These are phyloP conservation scores for Suillus discolor DNA, from an alignment of 768 basidiomycete species.

Conservation along the genomic window DNA sequence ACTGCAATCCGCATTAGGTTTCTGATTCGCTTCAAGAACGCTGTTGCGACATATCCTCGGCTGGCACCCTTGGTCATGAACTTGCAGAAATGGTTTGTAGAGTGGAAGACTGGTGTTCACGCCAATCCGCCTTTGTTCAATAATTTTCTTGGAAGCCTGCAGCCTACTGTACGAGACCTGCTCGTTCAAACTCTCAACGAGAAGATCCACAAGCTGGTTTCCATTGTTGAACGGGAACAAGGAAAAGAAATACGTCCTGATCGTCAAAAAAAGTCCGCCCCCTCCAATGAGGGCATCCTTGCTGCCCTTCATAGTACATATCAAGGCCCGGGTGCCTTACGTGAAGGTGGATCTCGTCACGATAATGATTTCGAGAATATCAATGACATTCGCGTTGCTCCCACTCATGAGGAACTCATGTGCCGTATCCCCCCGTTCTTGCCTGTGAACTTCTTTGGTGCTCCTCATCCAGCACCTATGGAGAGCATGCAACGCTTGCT, in stretches of 20 bases:
- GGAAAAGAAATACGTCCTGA: constrained; percentile 33
- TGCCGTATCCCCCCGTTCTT: constrained; percentile 53
- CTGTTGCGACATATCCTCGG: constrained; percentile 46
- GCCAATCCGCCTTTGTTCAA: constrained; percentile 44
- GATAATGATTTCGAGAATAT: constrained; percentile 69
- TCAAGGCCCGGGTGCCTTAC: constrained; percentile 57
- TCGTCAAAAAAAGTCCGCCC: constrained; percentile 11
- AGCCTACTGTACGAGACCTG: constrained; percentile 37
- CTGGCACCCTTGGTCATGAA: constrained; percentile 43
- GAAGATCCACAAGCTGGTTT: constrained; percentile 32
- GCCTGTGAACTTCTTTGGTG: constrained; percentile 58
- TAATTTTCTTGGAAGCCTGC: constrained; percentile 40
- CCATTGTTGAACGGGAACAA: constrained; percentile 56
- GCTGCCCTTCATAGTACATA: constrained; percentile 44
- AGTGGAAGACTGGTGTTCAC: constrained; percentile 48
- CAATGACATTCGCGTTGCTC: constrained; percentile 61
- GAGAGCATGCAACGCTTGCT: constrained; percentile 66
- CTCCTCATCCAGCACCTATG: constrained; percentile 61
- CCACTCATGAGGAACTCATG: constrained; percentile 67
- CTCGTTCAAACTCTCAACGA: constrained; percentile 34
- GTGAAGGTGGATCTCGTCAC: constrained; percentile 57
- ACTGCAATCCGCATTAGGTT: constrained; percentile 38
- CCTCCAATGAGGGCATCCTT: constrained; percentile 37
- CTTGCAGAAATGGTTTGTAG: constrained; percentile 46
- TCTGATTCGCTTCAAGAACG: constrained; percentile 60